A percentile compares a stretch with the other conserved stretches of the same genome.
These are phyloP conservation scores for Fusarium sp. DNA, from an alignment of 2,329 filamentous ascomycete genomes.

Conservation along the genomic window DNA sequence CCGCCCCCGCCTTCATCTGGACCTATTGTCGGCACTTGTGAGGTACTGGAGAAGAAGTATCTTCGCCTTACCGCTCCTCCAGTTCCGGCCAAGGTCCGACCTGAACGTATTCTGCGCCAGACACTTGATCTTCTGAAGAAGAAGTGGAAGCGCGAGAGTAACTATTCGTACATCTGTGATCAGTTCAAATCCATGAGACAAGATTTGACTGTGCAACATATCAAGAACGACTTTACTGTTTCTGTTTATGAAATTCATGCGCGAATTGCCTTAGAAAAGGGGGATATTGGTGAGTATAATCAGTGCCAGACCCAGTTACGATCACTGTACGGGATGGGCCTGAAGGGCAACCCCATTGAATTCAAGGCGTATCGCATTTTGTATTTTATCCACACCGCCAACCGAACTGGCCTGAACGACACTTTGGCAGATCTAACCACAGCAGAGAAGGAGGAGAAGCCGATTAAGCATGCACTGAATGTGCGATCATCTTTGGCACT, in stretches of 20 bases:
- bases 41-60: slow-evolving; percentile 91
- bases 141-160: slow-evolving; percentile 93
- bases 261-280: slow-evolving; percentile 96
- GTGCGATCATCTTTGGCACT: slow-evolving; percentile 92
- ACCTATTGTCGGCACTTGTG: slow-evolving; percentile 87
- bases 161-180: slow-evolving; percentile 98
- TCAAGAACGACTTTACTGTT: slow-evolving; percentile 96
- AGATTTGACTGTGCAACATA: slow-evolving; percentile 96
- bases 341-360: slow-evolving; percentile 91
- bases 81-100: slow-evolving; percentile 88
- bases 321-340: slow-evolving; percentile 85
- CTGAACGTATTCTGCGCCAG: slow-evolving; percentile 81
- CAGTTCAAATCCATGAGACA: slow-evolving; percentile 99
- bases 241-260: slow-evolving; percentile 98
- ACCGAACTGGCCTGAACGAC: slow-evolving; percentile 98
- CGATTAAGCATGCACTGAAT: slow-evolving; percentile 90
- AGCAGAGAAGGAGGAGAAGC: slow-evolving; percentile 88
- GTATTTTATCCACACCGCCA: slow-evolving; percentile 99
- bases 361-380: slow-evolving; percentile 99
- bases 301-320: slow-evolving; percentile 99
- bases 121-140: slow-evolving; percentile 90
- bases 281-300: slow-evolving; percentile 99
- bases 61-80: slow-evolving; percentile 92
- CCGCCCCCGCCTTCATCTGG: slow-evolving; percentile 68
- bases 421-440: slow-evolving; percentile 97